phyloP scores from a whole-genome alignment of 2,329 filamentous ascomycete species.

The Penicillium hesseltinei region DNA sequence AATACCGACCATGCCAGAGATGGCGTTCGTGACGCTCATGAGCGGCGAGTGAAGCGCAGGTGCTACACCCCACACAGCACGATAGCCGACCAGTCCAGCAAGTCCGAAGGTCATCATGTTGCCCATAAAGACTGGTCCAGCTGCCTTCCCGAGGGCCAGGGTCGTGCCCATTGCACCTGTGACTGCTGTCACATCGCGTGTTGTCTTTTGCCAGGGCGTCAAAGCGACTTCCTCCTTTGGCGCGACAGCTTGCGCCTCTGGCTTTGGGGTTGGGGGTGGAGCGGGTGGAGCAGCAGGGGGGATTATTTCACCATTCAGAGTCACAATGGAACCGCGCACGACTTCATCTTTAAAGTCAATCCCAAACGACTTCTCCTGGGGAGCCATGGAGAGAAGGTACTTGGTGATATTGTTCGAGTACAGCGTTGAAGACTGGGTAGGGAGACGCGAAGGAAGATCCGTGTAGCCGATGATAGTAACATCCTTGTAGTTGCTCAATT shows the following conservation, averaged over 20 bases:
- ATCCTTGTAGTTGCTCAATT: constrained; percentile 69
- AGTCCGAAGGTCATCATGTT: constrained; percentile 84
- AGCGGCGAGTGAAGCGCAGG: constrained; percentile 83
- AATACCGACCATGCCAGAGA: constrained; percentile 86
- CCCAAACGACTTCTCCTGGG: constrained; percentile 74
- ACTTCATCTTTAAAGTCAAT: constrained; percentile 82
- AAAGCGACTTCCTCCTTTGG: constrained; percentile 60
- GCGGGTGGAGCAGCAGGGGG: constrained; percentile 71
- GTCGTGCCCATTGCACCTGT: constrained; percentile 75
- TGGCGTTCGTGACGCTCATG: constrained; percentile 92
- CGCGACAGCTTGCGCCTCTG: constrained; percentile 51
- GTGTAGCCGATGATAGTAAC: constrained; percentile 88
- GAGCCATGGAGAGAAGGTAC: constrained; percentile 76
- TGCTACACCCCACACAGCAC: constrained; percentile 81
- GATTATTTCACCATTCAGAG: constrained; percentile 71
- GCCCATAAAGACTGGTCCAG: constrained; percentile 80
- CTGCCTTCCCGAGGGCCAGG: constrained; percentile 75
- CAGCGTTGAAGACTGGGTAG: constrained; percentile 83
- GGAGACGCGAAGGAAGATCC: constrained; percentile 79
- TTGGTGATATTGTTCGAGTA: constrained; percentile 96
- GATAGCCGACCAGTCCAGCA: constrained; percentile 81
- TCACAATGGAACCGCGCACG: constrained; percentile 79
- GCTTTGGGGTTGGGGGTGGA: constrained; percentile 53
- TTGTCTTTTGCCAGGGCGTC: constrained; percentile 78
- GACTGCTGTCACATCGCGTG: constrained; percentile 70